Evolutionary conservation across 2,329 filamentous ascomycete genomes (phyloP).

Genomic region (Cladosporium sp.): DNA sequence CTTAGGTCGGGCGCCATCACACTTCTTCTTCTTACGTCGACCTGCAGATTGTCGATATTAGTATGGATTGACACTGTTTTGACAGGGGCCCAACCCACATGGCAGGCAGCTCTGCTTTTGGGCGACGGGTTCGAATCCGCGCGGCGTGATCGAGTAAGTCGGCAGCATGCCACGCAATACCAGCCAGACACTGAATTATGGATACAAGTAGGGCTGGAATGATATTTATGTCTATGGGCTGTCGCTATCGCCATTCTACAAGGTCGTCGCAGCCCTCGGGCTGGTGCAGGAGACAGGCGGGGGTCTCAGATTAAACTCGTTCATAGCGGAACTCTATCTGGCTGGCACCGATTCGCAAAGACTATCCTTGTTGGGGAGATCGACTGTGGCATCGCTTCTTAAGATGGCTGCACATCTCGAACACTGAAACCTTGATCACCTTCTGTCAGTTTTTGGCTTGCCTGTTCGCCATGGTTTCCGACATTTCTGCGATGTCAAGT

Average conservation of each 20-base stretch:
- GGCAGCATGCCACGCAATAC: background rate
- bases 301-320: too few species aligned
- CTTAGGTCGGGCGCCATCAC: constrained; percentile 16
- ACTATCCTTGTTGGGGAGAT: background rate
- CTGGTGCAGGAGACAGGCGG: too few species aligned
- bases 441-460: too few species aligned
- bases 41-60: constrained; percentile 11
- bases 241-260: too few species aligned
- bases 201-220: too few species aligned
- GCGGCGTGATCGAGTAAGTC: constrained; percentile 15
- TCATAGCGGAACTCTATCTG: background rate
- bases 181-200: too few species aligned
- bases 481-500: background rate
- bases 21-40: constrained; percentile 22
- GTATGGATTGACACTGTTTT: background rate
- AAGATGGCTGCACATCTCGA: too few species aligned
- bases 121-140: constrained; percentile 11
- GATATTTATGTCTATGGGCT: too few species aligned
- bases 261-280: too few species aligned
- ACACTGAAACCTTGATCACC: too few species aligned
- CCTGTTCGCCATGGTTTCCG: too few species aligned
- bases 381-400: too few species aligned
- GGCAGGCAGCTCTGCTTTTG: constrained; percentile 17
- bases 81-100: constrained; percentile 15
- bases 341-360: background rate